A percentile compares a stretch with the other conserved stretches of the same genome.
phyloP scores from a whole-genome alignment of 495 filamentous ascomycete genomes.

The Annulohypoxylon bovei region DNA sequence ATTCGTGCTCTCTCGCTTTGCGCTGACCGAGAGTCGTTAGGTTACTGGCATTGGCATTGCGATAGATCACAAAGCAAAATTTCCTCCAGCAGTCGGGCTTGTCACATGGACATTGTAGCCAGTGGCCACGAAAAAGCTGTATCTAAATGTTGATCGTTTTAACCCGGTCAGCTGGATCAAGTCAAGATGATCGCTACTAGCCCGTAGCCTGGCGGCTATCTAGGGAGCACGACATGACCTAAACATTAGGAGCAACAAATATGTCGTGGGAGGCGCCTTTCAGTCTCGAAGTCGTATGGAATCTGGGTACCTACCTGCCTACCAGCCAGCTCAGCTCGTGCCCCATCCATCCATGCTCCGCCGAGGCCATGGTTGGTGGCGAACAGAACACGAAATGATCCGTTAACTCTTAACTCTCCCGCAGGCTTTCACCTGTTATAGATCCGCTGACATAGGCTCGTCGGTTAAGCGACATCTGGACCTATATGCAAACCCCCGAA shows the following conservation, averaged over 20 bases:
- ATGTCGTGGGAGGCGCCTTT: constrained; percentile 4
- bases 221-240: constrained; percentile 22
- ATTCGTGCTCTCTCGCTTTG: constrained; percentile 10
- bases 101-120: constrained; percentile 21
- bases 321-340: constrained; percentile 31
- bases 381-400: constrained; percentile 24
- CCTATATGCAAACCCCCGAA: neutral
- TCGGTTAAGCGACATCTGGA: neutral
- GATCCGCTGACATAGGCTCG: neutral
- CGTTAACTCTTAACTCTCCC: constrained; percentile 19
- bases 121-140: neutral
- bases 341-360: constrained; percentile 15
- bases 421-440: neutral
- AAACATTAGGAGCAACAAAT: constrained; percentile 15
- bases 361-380: constrained; percentile 17
- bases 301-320: neutral
- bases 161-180: constrained; percentile 12
- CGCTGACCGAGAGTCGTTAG: constrained; percentile 23
- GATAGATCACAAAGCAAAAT: constrained; percentile 25
- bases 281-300: constrained; percentile 15
- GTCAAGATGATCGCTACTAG: constrained; percentile 15
- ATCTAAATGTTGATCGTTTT: constrained; percentile 24
- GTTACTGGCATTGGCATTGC: constrained; percentile 22
- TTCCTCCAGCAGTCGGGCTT: constrained; percentile 7
- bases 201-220: constrained; percentile 23